Evolutionary conservation across 495 filamentous ascomycete species (phyloP), one percentile per base, ranked within the genome.

Genomic region (Aspergillus ellipticus): DNA sequence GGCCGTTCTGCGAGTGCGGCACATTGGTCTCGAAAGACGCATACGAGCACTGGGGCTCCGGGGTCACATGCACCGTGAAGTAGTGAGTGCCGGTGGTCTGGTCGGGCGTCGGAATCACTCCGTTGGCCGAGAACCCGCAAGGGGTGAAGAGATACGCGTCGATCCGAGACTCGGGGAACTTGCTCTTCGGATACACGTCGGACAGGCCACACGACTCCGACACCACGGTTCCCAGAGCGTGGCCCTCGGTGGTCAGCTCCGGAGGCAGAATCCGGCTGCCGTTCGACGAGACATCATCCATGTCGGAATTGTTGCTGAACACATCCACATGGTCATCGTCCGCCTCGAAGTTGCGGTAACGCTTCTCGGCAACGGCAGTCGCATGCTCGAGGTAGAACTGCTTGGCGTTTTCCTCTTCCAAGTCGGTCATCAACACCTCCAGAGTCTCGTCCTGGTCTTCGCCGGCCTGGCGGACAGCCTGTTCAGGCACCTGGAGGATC

Each of bases 21-120:
- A 99, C 95, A 60, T 99, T 97, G 60, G 95, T 97, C 79, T 99
- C 95, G 66, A 99, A 99, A 4, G 92, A 96, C 15, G 95, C 95
- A 65, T 96, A 99, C n/a, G 91, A 96, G 79, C 93, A 99, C 65
- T 95, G 84, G 29, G 94, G 89, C 78, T 99, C 95, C 0, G 95
- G 95, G 0, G 95, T 99, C 56, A 99, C 95, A 69, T 99, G 95
- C 42, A 99, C 95, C 2, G 93, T 99, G 79, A 96, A 99, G 73
- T 99, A 99, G 74, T 97, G 90, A 16, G 87, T 90, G 35, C 79
- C 82, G 28, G 74, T 77, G 35, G 73, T 75, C 53, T 79, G 80
- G 22, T 81, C 74, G 3, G 92, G 87, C 46, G 89, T 86, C 13
- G 95, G 95, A 41, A 99, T 84, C 41, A 99, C 92, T 48, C 90